Conservation (phyloP, 2,329 filamentous ascomycete genomes). For the Aspergillus ruber region DNA sequence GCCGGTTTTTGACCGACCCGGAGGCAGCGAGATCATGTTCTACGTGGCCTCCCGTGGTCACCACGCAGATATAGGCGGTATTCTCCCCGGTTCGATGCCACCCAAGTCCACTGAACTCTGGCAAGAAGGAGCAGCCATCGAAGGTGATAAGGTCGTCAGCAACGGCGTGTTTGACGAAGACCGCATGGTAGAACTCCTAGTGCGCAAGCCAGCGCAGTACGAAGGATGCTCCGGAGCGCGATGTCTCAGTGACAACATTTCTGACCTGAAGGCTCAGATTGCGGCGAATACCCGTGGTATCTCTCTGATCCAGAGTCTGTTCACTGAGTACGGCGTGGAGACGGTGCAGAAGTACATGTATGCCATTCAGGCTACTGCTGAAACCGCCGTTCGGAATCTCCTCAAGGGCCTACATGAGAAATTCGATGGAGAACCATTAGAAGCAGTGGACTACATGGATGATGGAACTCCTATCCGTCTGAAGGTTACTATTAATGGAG, state of each 20-base stretch:
- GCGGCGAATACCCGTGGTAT: slow-evolving; percentile 84
- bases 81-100: slow-evolving; percentile 78
- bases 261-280: slow-evolving; percentile 79
- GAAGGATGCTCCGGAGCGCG: slow-evolving; percentile 72
- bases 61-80: slow-evolving; percentile 79
- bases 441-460: slow-evolving; percentile 77
- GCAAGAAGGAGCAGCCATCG: slow-evolving; percentile 44
- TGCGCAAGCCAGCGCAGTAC: slow-evolving; percentile 66
- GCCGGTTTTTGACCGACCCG: slow-evolving; percentile 60
- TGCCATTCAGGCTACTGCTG: slow-evolving; percentile 74
- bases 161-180: slow-evolving; percentile 73
- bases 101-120: slow-evolving; percentile 42
- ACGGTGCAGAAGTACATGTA: slow-evolving; percentile 80
- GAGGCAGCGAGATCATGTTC: slow-evolving; percentile 67
- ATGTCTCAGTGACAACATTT: slow-evolving; percentile 75
- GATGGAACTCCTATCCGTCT: slow-evolving; percentile 73
- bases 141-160: slow-evolving; percentile 59
- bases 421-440: slow-evolving; percentile 64
- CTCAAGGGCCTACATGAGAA: slow-evolving; percentile 64
- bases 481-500: slow-evolving; percentile 66
- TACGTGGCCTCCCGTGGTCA: slow-evolving; percentile 76
- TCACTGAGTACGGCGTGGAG: slow-evolving; percentile 69
- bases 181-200: slow-evolving; percentile 64
- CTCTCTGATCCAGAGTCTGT: slow-evolving; percentile 65
- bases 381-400: slow-evolving; percentile 65